These are phyloP conservation scores for Globisporangium okanoganense DNA, from an alignment of 352 stramenopile species.

Conservation along the genomic window DNA sequence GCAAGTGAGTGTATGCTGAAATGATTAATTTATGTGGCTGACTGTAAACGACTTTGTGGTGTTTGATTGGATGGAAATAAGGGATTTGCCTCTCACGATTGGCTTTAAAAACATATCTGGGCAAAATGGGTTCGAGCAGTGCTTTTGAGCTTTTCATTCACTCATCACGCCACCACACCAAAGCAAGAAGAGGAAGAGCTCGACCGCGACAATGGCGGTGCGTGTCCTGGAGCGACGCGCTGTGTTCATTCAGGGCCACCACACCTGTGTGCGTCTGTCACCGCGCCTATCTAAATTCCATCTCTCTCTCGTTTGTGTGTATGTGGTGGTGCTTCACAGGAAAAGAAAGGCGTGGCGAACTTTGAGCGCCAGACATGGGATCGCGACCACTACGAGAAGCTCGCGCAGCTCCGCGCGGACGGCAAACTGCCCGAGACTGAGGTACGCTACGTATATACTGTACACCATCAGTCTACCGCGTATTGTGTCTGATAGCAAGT, in stretches of 20 bases:
- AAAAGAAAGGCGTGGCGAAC: conserved; percentile 78
- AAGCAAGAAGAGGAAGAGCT: conserved; percentile 3
- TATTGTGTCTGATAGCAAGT: background rate
- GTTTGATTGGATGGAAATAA: background rate
- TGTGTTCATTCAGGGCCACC: background rate
- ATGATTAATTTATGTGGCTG: background rate
- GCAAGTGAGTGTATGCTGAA: background rate
- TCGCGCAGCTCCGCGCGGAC: conserved; percentile 67
- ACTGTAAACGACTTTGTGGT: background rate
- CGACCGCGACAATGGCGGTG: conserved; percentile 12
- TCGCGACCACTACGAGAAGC: conserved; percentile 67
- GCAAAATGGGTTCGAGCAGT: background rate
- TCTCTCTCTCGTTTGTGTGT: background rate
- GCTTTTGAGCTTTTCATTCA: background rate
- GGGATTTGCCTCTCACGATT: background rate
- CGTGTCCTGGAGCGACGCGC: background rate
- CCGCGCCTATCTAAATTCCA: background rate
- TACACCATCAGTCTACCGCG: background rate
- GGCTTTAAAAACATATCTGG: background rate
- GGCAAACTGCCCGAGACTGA: conserved; percentile 55
- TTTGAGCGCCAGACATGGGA: conserved; percentile 85
- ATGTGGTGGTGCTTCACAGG: conserved; percentile 14
- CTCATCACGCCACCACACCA: no score
- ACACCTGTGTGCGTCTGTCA: background rate
- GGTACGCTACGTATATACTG: conserved; percentile 19